These are phyloP conservation scores for Pseudonitzschia delicatissima DNA, from an alignment of 108 stramenopile species.

Conservation along the genomic window DNA sequence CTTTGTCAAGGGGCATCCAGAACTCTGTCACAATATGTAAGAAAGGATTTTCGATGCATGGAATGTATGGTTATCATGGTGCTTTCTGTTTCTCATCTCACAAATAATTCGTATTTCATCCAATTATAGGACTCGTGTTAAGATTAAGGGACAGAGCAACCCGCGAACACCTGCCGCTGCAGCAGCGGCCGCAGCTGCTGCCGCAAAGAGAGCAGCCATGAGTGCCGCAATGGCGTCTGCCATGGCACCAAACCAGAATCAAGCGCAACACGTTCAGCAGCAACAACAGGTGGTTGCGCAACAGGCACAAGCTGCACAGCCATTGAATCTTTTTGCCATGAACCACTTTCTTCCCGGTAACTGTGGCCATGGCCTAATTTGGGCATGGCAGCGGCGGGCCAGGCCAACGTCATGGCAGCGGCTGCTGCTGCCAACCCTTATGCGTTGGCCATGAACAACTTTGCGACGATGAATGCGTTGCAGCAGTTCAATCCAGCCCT, in stretches of 20 bases:
- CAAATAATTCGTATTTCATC: no score
- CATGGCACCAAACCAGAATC: no score
- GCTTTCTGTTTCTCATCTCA: not conserved
- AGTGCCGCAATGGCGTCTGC: not conserved
- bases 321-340: not conserved
- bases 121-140: slow-evolving; percentile 4
- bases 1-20: slow-evolving; percentile 37
- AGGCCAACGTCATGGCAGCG: not conserved
- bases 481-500: not conserved
- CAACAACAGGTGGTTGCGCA: not conserved
- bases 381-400: not conserved
- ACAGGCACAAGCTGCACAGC: not conserved
- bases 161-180: slow-evolving; percentile 6
- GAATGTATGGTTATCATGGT: not conserved
- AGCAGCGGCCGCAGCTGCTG: slow-evolving; percentile 1
- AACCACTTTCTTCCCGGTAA: not conserved
- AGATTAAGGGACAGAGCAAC: slow-evolving; percentile 12
- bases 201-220: not conserved
- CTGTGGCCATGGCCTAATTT: not conserved
- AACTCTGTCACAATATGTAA: slow-evolving; percentile 12
- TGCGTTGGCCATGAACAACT: not conserved
- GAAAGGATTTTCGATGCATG: not conserved
- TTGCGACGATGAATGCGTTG: slow-evolving; percentile 2
- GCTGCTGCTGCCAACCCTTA: not conserved
- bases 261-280: not conserved